Evolutionary conservation across 768 basidiomycete genomes (phyloP), one percentile per base, ranked within the genome.

Genomic region (Mycena albidolilacea): DNA sequence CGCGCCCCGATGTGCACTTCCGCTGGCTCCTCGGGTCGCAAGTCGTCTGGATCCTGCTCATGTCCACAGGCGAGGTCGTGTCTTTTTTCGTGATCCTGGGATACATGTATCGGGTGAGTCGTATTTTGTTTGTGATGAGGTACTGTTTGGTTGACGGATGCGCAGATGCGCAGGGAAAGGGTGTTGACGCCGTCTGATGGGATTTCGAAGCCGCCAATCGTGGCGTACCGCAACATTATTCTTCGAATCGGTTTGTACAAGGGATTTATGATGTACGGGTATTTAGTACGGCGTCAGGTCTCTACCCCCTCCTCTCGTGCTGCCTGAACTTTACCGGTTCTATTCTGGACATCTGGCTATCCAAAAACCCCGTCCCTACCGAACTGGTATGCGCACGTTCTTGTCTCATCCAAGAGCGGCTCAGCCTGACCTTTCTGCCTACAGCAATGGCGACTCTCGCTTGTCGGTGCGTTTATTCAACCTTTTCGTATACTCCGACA

Each of bases 261-360:
- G 41, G 39, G 41, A 2, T 48, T 48, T 17, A 35, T 30, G 17
- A 63, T 3, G 14, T 7, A 48, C 23, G 37, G 7, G 2, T 39
- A 59, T 59, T 59, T 3, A 59, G 39, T 30, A 19, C 3, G 15
- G 15, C 9, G 30, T 59, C 12, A 59, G 58, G 58, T 63, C 61
- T 63, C 38, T 63, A 63, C 30, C 44, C 61, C 12, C 44, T 63
- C 44, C 61, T 63, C 61, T 63, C 61, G 5, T 63, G 61, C 61
- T 12, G 37, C 58, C 58, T 59, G 9, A 59, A 39, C 21, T 59
- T 59, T 15, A 59, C 37, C 58, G 58, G 58, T 15, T 1, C 37
- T 38, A 59, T 59, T 14, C 37, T 59, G 37, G 37, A 59, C 38
- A 15, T 59, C 58, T 59, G 58, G 58, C 14, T 59, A 12, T 7